A percentile compares a stretch with the other conserved stretches of the same genome.
Evolutionary conservation across 2,329 filamentous ascomycete species (phyloP).

Genomic region (Xylaria sp.): DNA sequence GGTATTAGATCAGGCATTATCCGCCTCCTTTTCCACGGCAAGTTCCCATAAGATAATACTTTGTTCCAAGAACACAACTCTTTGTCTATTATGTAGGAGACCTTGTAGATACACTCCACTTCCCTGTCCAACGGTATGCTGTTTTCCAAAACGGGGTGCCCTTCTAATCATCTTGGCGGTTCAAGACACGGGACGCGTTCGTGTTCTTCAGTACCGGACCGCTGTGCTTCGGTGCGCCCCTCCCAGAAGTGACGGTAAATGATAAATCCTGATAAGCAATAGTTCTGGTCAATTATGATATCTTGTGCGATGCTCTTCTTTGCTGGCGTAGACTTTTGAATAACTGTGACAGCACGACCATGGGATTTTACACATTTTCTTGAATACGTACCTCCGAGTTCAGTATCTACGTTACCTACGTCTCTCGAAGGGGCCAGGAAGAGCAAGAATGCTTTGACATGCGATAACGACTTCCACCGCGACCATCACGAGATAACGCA

Average conservation of each 20-base stretch:
- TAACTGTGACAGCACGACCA: neutral
- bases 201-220: neutral
- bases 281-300: neutral
- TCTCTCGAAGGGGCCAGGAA: conserved; percentile 1
- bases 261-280: neutral
- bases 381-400: neutral
- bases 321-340: neutral
- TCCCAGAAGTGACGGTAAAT: neutral
- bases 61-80: neutral
- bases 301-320: neutral
- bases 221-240: neutral
- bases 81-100: neutral
- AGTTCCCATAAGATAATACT: neutral
- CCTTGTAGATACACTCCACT: neutral
- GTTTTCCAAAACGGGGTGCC: neutral
- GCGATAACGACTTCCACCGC: neutral
- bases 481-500: neutral
- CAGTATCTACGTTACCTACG: conserved; percentile 4
- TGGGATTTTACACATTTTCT: neutral
- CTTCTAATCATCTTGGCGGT: neutral
- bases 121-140: neutral
- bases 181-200: neutral
- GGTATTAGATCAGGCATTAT: neutral
- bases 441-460: conserved; percentile 3
- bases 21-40: neutral